These are phyloP conservation scores for Malassezia cuniculi DNA, from an alignment of 1,284 basidiomycete species.

Conservation along the genomic window DNA sequence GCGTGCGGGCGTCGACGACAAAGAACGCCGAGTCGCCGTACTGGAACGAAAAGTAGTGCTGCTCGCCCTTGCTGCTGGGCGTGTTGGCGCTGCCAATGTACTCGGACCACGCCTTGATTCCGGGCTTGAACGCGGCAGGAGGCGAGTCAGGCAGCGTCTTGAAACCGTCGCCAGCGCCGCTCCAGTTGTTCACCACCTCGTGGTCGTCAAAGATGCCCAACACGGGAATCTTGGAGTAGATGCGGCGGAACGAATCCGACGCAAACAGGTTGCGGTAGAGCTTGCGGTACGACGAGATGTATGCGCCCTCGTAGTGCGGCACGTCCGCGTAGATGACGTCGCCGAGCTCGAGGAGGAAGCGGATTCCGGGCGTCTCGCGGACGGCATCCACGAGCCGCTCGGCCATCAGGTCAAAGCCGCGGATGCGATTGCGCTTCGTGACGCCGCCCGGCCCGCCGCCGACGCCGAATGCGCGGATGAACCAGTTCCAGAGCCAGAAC, in stretches of 20 bases:
- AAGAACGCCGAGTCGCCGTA: constrained; percentile 52
- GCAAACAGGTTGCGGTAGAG: constrained; percentile 43
- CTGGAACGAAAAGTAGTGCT: constrained; percentile 52
- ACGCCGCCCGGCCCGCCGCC: constrained; percentile 30
- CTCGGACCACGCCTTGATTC: constrained; percentile 55
- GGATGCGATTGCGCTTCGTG: constrained; percentile 49
- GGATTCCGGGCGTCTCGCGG: constrained; percentile 34
- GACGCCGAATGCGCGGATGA: constrained; percentile 23
- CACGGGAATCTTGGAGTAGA: constrained; percentile 37
- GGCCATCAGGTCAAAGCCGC: constrained; percentile 58
- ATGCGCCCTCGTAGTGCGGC: constrained; percentile 47
- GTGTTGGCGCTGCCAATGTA: constrained; percentile 61
- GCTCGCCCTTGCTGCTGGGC: constrained; percentile 49
- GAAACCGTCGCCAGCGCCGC: constrained; percentile 14
- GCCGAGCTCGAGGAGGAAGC: constrained; percentile 43
- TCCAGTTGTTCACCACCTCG: constrained; percentile 43
- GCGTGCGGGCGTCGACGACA: constrained; percentile 62
- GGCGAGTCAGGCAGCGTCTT: constrained; percentile 53
- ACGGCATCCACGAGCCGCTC: constrained; percentile 19
- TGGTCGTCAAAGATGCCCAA: constrained; percentile 43
- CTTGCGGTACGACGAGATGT: constrained; percentile 26
- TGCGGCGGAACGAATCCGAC: constrained; percentile 32
- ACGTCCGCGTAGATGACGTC: constrained; percentile 67
- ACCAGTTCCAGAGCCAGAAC: constrained; percentile 41
- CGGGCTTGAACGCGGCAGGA: constrained; percentile 47